These are phyloP conservation scores for Aquilaria agallochum DNA, from an alignment of 441 rosid species.

Conservation along the genomic window DNA sequence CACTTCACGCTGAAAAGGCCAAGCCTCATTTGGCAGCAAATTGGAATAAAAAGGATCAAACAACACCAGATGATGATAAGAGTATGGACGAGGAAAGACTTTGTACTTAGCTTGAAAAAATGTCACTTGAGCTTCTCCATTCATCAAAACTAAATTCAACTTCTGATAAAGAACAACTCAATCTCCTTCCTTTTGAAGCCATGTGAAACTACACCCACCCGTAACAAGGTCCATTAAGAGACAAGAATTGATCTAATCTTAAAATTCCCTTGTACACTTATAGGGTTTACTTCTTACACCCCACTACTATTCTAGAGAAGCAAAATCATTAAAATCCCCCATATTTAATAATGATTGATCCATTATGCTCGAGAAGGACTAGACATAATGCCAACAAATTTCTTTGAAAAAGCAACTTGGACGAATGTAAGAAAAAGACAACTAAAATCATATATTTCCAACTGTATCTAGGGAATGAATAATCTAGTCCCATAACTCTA, in stretches of 20 bases:
- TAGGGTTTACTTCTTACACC: neutral
- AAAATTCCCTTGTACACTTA: neutral
- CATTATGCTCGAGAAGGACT: neutral
- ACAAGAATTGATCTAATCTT: neutral
- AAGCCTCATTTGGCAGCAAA: neutral
- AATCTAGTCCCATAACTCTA: neutral
- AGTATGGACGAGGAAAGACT: neutral
- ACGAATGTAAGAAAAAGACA: neutral
- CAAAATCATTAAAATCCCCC: neutral
- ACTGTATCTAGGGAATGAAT: neutral
- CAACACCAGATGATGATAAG: neutral
- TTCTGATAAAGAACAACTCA: neutral
- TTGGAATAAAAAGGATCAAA: neutral
- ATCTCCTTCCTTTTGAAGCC: neutral
- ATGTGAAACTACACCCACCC: neutral
- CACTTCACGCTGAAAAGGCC: neutral
- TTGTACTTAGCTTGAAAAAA: neutral
- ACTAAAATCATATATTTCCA: neutral
- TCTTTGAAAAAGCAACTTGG: neutral
- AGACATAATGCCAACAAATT: neutral
- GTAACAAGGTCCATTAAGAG: neutral
- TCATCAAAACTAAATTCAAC: neutral
- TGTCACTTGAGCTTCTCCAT: neutral
- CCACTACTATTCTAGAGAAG: neutral
- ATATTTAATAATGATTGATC: neutral